Evolutionary conservation across 257 asterid species (phyloP).

Genomic region (Gardenia jasminoides): DNA sequence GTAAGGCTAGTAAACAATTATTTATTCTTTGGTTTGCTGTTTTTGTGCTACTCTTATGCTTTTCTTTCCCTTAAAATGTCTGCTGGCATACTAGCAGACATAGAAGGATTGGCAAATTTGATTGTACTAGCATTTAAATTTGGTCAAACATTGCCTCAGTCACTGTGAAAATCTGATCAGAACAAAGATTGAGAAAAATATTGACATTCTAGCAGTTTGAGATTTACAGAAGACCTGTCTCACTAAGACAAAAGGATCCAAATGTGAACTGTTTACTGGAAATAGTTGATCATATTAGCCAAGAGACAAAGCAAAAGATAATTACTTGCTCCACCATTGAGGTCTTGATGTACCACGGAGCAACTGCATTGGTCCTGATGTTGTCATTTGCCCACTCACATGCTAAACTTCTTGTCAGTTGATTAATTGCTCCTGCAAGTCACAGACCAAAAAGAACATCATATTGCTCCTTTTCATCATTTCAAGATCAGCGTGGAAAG

Average conservation of each 20-base stretch:
- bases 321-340: conserved; percentile 66
- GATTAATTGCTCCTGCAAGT: conserved; percentile 64
- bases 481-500: neutral
- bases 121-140: neutral
- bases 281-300: neutral
- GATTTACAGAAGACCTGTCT: neutral
- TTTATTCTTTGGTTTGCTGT: neutral
- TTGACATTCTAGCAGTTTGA: neutral
- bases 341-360: conserved; percentile 71
- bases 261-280: neutral
- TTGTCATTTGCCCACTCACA: conserved; percentile 74
- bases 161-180: neutral
- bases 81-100: neutral
- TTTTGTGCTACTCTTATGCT: neutral
- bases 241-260: neutral
- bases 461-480: neutral
- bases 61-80: neutral
- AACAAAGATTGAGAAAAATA: neutral
- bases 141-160: neutral
- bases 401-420: conserved; percentile 53
- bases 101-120: neutral
- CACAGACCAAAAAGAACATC: conserved; percentile 4
- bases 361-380: conserved; percentile 66
- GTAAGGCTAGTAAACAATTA: neutral
- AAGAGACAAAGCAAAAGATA: neutral